Conservation (phyloP, 2,329 filamentous ascomycete species). For the Stagonosporopsis chrysanthemi region DNA sequence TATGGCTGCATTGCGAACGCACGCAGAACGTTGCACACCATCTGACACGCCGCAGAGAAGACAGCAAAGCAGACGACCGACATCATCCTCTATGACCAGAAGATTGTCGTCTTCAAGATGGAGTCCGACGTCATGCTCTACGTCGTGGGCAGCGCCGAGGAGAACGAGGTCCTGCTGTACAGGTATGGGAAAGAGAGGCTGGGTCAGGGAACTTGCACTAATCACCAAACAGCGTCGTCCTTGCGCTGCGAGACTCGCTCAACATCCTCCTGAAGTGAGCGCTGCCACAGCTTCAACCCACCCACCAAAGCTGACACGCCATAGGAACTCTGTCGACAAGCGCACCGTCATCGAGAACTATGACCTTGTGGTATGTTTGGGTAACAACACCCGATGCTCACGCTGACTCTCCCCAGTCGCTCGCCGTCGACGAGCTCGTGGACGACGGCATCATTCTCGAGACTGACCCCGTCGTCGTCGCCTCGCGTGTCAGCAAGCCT, state of each 20-base stretch:
- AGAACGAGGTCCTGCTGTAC: constrained; percentile 97
- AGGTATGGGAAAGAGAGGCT: constrained; percentile 51
- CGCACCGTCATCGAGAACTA: constrained; percentile 98
- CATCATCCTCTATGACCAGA: constrained; percentile 97
- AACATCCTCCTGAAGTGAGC: constrained; percentile 90
- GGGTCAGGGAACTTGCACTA: constrained; percentile 7
- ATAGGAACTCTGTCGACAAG: constrained; percentile 93
- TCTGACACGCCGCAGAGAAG: constrained; percentile 65
- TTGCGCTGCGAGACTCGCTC: constrained; percentile 88
- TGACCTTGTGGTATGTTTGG: constrained; percentile 73
- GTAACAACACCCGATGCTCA: neutral
- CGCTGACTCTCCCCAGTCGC: constrained; percentile 81
- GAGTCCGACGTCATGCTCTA: constrained; percentile 98
- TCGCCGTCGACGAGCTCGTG: constrained; percentile 85
- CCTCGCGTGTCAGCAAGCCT: constrained; percentile 89
- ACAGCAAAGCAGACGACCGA: constrained; percentile 94
- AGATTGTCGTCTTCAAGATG: constrained; percentile 96
- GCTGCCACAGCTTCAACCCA: neutral
- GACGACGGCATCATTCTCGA: constrained; percentile 86
- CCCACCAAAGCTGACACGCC: constrained; percentile 10
- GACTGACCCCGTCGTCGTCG: constrained; percentile 93
- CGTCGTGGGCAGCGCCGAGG: constrained; percentile 84
- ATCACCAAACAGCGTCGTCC: constrained; percentile 70
- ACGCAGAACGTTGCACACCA: constrained; percentile 61
- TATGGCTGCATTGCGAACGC: constrained; percentile 77